Evolutionary conservation across 495 filamentous ascomycete genomes (phyloP).

Genomic region (Aspergillus mulundensis): DNA sequence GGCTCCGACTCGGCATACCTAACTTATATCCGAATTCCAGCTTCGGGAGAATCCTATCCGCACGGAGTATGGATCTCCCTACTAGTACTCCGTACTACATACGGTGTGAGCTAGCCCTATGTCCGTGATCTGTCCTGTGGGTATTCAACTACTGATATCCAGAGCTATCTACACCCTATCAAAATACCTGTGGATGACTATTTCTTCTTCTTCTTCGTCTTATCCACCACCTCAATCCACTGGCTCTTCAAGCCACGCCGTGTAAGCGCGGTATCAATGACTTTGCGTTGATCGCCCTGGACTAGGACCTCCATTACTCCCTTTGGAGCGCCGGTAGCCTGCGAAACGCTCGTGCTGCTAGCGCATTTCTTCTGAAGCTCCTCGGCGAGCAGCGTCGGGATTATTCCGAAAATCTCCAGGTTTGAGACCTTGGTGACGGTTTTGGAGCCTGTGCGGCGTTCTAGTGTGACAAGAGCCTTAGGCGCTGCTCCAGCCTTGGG

Average conservation of each 20-base stretch:
- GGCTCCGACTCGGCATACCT: background rate
- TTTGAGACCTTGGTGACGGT: slow-evolving; percentile 61
- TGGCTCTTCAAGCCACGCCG: slow-evolving; percentile 54
- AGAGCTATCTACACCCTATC: background rate
- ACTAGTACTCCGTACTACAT: no score
- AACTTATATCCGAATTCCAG: background rate
- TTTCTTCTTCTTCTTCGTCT: slow-evolving; percentile 71
- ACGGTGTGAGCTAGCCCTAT: no score
- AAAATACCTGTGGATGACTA: slow-evolving; percentile 7
- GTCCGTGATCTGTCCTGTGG: no score
- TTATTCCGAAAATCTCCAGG: slow-evolving; percentile 60
- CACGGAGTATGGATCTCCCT: background rate
- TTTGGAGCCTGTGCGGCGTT: slow-evolving; percentile 66
- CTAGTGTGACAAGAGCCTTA: slow-evolving; percentile 55
- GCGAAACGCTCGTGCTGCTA: slow-evolving; percentile 62
- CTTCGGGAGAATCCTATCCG: background rate
- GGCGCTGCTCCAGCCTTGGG: slow-evolving; percentile 59
- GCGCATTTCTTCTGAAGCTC: slow-evolving; percentile 70
- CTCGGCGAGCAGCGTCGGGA: slow-evolving; percentile 58
- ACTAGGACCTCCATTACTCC: slow-evolving; percentile 68
- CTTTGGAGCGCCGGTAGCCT: slow-evolving; percentile 57
- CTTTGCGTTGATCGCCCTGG: slow-evolving; percentile 64
- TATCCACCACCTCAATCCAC: slow-evolving; percentile 65
- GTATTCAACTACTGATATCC: background rate
- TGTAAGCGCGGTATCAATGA: slow-evolving; percentile 56